Evolutionary conservation across 306 rosid species (phyloP).

Genomic region (Canavalia gladiata): DNA sequence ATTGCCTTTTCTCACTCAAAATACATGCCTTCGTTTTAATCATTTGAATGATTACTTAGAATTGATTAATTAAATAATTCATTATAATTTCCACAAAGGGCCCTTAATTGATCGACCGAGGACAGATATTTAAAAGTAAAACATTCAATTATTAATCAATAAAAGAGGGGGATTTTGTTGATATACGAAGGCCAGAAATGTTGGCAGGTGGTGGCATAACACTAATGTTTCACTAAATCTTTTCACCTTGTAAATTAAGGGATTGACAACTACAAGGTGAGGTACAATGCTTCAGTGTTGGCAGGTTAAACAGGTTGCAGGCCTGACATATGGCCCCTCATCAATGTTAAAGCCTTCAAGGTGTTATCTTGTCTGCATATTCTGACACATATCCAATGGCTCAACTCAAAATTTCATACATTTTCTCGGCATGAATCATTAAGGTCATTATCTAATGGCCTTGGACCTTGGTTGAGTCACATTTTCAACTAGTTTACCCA

Average conservation of each 20-base stretch:
- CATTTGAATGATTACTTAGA: slow-evolving; percentile 20
- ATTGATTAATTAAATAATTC: neutral
- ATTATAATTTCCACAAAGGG: slow-evolving; percentile 9
- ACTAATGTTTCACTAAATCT: slow-evolving; percentile 7
- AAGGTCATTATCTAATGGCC: slow-evolving; percentile 39
- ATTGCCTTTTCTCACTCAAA: slow-evolving; percentile 9
- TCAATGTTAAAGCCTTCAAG: slow-evolving; percentile 43
- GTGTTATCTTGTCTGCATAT: slow-evolving; percentile 46
- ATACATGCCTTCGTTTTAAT: neutral
- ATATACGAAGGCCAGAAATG: slow-evolving; percentile 42
- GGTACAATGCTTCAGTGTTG: slow-evolving; percentile 26
- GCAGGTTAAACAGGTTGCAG: slow-evolving; percentile 47
- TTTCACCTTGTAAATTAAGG: slow-evolving; percentile 19
- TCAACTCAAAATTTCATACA: slow-evolving; percentile 41
- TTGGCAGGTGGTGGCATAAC: slow-evolving; percentile 27
- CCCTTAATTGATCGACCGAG: slow-evolving; percentile 14
- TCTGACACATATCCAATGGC: slow-evolving; percentile 46
- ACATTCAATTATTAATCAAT: slow-evolving; percentile 32
- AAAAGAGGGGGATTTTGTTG: slow-evolving; percentile 14
- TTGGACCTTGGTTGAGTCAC: neutral
- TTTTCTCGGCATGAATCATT: slow-evolving; percentile 38
- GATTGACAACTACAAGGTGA: slow-evolving; percentile 37
- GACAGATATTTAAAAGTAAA: neutral
- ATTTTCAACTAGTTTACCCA: slow-evolving; percentile 14
- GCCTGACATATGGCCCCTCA: slow-evolving; percentile 57